Evolutionary conservation across 148 eudicot genomes (phyloP), one percentile per base, ranked within the genome.

Genomic region (Oxyria digyna): DNA sequence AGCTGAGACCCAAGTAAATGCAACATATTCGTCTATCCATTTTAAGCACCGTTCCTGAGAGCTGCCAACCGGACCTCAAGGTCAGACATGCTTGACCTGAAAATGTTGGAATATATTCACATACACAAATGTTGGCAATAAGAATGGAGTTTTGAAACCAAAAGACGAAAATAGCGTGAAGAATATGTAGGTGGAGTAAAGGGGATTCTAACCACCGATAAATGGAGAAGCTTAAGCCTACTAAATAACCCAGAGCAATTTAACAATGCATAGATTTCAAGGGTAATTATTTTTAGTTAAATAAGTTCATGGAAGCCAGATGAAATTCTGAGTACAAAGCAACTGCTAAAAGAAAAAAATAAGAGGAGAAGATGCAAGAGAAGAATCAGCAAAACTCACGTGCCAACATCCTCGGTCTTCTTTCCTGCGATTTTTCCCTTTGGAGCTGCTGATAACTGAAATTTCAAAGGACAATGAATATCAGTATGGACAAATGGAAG

Each of bases 401-500:
- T 87, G 85, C 85, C 76, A 67, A 78, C 91, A 75, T 85, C 91
- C 73, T 84, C 96, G 15, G 87, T 73, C 49, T 85, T 83, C 94
- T 87, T 93, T 75, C 95, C 88, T 13, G 88, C 85, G 81, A 93
- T 86, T 86, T 82, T 87, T 33, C 98, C 98, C 79, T 89, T 93
- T 8, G 98, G 98, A 74, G 98, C 98, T 17, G 94, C 59, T 66
- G 98, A 89, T 62, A 93, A 74, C 98, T 93, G 83, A 70, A 67
- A 35, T 68, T 35, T 71, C 33, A 42, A 73, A 69, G 43, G 33
- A 35, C 29, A 37, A 72, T 24, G 41, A 49, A 65, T 26, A 65
- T 69, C 45, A 71, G 68, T 12, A 67, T 73, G 62, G 57, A 37
- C 31, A 29, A 15, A 59, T 29, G 31, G 31, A n/a, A n/a, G 31